These are phyloP conservation scores for Aspergillus fructus DNA, from an alignment of 2,329 filamentous ascomycete genomes.

Conservation along the genomic window DNA sequence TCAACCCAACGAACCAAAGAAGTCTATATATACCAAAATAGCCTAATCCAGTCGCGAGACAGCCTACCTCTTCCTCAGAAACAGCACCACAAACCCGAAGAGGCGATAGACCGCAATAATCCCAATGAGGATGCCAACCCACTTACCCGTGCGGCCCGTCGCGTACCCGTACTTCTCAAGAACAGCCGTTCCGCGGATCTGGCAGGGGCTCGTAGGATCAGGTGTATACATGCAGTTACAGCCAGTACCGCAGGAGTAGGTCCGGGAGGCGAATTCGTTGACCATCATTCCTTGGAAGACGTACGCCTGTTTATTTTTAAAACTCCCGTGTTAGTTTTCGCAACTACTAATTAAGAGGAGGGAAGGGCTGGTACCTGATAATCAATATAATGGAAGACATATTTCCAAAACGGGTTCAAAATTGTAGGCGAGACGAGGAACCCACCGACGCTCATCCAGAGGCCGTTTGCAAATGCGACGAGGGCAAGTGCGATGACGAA, in stretches of 20 bases:
- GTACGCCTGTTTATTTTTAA: constrained; percentile 51
- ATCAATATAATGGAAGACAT: constrained; percentile 85
- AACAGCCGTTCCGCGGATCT: constrained; percentile 70
- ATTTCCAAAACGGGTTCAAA: constrained; percentile 81
- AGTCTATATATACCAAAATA: too few species aligned
- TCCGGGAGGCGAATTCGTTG: constrained; percentile 71
- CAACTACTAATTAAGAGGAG: not conserved
- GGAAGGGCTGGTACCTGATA: constrained; percentile 59
- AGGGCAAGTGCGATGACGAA: constrained; percentile 79
- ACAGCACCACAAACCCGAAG: constrained; percentile 64
- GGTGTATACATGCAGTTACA: constrained; percentile 73
- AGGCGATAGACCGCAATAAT: constrained; percentile 74
- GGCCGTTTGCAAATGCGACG: constrained; percentile 80
- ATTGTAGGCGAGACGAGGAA: constrained; percentile 73
- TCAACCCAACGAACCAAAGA: too few species aligned
- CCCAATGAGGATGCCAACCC: constrained; percentile 73
- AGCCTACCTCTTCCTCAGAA: constrained; percentile 13
- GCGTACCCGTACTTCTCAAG: constrained; percentile 69
- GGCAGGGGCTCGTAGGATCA: constrained; percentile 61
- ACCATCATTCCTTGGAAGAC: constrained; percentile 94
- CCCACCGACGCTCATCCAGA: constrained; percentile 86
- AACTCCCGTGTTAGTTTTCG: not conserved
- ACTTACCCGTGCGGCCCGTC: constrained; percentile 62
- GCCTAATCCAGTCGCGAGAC: not conserved
- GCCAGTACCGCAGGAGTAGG: constrained; percentile 59